These are phyloP conservation scores for Moniliella sp. DNA, from an alignment of 1,284 basidiomycete species.

Conservation along the genomic window DNA sequence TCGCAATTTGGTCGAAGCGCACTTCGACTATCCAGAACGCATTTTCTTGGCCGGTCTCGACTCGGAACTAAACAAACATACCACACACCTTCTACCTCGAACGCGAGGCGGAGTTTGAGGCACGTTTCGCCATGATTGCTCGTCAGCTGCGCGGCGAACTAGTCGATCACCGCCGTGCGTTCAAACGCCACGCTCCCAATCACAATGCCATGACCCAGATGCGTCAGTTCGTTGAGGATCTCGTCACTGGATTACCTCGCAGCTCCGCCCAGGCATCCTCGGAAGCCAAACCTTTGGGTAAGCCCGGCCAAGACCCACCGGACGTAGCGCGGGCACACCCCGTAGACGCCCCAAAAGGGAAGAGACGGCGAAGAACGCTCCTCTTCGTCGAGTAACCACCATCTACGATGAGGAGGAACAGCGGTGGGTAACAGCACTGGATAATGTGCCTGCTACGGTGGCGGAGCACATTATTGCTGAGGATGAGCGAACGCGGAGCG, in stretches of 20 bases:
- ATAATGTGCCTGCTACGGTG: neutral
- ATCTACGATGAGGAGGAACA: conserved; percentile 21
- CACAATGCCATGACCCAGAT: too few species aligned
- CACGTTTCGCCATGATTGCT: conserved; percentile 42
- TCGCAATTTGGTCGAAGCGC: conserved; percentile 36
- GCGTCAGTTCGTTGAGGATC: neutral
- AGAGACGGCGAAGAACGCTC: conserved; percentile 48
- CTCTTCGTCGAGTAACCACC: too few species aligned
- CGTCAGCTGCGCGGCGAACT: conserved; percentile 43
- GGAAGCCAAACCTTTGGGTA: neutral
- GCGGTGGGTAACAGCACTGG: conserved; percentile 15
- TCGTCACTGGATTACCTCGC: neutral
- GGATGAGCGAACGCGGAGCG: conserved; percentile 9
- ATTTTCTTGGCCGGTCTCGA: conserved; percentile 35
- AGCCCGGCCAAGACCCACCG: too few species aligned
- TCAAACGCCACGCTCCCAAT: too few species aligned
- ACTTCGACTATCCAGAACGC: conserved; percentile 52
- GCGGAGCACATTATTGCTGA: conserved; percentile 1
- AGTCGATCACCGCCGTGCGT: neutral
- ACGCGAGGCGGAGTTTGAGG: conserved; percentile 49
- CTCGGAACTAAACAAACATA: conserved; percentile 6
- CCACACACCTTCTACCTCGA: conserved; percentile 47
- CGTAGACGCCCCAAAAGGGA: conserved; percentile 36
- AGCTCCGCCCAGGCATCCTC: neutral
- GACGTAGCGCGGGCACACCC: neutral